Evolutionary conservation across 352 stramenopile species (phyloP), one percentile per base, ranked within the genome.

Genomic region (Globisporangium acanthophoron): DNA sequence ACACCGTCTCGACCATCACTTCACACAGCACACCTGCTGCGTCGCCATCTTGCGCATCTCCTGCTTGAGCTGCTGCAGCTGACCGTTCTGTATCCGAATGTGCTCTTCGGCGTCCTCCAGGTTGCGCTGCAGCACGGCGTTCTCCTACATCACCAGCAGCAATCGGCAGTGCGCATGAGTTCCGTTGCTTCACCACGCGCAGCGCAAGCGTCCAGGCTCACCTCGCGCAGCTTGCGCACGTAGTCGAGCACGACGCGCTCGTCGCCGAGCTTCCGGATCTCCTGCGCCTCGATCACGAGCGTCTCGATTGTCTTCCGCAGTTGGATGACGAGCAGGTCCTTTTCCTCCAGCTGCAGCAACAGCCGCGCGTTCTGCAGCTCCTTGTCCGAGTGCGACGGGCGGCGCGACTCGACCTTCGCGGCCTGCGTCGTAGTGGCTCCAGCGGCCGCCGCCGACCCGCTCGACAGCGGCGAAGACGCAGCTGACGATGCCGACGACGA

Each of bases 161-260:
- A 7, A 37, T 13, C 9, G 15, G 40, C 48, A 56, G 31, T 27
- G 8, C 9, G 1, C 11, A 20, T 49, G 3, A 9, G 21, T n/a
- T n/a, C 15, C 11, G 37, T 13, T 18, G 37, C 12, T 13, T 18
- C 37, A 4, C 12, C 37, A 43, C 37, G 8, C 33, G 33, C 33
- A 39, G 33, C 24, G 24, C 24, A 35, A 27, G 15, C 29, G 3
- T 24, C 21, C 33, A 50, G 24, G 56, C 64, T 16, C 48, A 85
- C 74, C 61, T 92, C 74, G 15, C 85, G 78, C 48, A 95, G 61
- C 48, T 91, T 92, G 18, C 85, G 85, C 16, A 95, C 78, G 65
- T 92, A 95, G 31, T 93, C 80, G 5, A 95, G 66, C 63, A 95
- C 85, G 1, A 84, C 76, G 33, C 73, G 70, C 52, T 95, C 79